Conservation (phyloP, 495 filamentous ascomycete species). For the Talaromyces thailandensis region DNA sequence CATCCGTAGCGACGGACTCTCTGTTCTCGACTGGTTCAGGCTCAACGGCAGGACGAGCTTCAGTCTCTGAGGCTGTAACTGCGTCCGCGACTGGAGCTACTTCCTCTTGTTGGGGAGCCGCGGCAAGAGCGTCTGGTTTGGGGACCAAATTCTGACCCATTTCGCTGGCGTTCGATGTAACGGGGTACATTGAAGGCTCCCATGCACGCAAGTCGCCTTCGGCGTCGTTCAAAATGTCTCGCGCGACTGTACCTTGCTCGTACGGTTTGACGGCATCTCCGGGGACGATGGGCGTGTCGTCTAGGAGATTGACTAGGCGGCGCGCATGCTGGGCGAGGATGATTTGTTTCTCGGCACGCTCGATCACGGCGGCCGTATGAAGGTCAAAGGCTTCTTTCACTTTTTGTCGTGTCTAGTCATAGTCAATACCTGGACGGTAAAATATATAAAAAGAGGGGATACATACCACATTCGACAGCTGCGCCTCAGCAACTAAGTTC, state of each 20-base stretch:
- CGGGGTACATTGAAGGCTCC: slow-evolving; percentile 50
- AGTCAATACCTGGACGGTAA: background rate
- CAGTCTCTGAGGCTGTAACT: background rate
- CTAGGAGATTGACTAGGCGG: slow-evolving; percentile 76
- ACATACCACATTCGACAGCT: slow-evolving; percentile 84
- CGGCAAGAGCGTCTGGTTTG: background rate
- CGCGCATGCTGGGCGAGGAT: slow-evolving; percentile 85
- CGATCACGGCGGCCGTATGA: slow-evolving; percentile 80
- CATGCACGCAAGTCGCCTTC: slow-evolving; percentile 79
- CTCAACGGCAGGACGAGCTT: background rate
- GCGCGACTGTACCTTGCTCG: slow-evolving; percentile 51
- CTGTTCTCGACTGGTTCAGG: background rate
- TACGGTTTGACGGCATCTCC: slow-evolving; percentile 67
- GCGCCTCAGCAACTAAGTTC: slow-evolving; percentile 90
- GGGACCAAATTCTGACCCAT: slow-evolving; percentile 16
- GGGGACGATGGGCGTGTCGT: slow-evolving; percentile 83
- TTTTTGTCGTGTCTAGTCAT: slow-evolving; percentile 70
- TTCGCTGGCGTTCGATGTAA: slow-evolving; percentile 26
- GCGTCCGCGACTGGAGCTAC: background rate
- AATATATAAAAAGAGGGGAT: slow-evolving; percentile 3
- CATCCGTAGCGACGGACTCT: background rate
- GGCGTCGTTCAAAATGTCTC: slow-evolving; percentile 83
- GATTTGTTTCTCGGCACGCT: slow-evolving; percentile 92
- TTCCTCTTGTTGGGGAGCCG: background rate
- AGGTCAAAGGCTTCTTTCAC: slow-evolving; percentile 86